These are phyloP conservation scores for Rosa rugosa DNA, from an alignment of 306 rosid genomes.

Conservation along the genomic window DNA sequence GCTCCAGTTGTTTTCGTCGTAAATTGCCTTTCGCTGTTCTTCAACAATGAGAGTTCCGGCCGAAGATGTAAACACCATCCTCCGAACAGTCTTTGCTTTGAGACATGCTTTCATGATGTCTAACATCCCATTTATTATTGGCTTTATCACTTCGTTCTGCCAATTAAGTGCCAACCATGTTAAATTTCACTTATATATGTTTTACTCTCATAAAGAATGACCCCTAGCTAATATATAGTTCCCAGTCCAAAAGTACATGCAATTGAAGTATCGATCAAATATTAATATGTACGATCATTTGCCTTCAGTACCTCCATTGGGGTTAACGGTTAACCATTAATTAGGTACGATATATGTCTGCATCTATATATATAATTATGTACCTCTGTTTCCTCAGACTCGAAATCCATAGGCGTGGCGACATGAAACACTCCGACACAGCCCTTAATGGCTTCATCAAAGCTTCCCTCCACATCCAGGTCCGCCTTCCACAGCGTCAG, in stretches of 20 bases:
- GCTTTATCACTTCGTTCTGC: slow-evolving; percentile 82
- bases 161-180: background rate
- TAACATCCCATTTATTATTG: slow-evolving; percentile 54
- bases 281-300: too few species aligned
- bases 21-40: slow-evolving; percentile 23
- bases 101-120: slow-evolving; percentile 65
- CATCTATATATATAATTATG: too few species aligned
- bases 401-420: slow-evolving; percentile 86
- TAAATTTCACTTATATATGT: too few species aligned
- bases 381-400: slow-evolving; percentile 80
- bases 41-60: slow-evolving; percentile 51
- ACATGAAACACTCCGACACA: slow-evolving; percentile 78
- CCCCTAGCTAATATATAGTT: too few species aligned
- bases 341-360: too few species aligned
- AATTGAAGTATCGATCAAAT: too few species aligned
- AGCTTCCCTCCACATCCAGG: slow-evolving; percentile 64
- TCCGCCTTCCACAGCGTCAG: too few species aligned
- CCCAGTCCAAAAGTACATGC: too few species aligned
- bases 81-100: slow-evolving; percentile 51
- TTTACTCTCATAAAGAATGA: too few species aligned
- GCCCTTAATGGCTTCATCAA: slow-evolving; percentile 66
- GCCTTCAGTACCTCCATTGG: background rate
- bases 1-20: slow-evolving; percentile 60
- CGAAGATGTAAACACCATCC: slow-evolving; percentile 70
- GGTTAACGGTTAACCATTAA: too few species aligned